Base-by-base conservation (phyloP, 2,329 filamentous ascomycete species). In the Penicillium palitans region DNA sequence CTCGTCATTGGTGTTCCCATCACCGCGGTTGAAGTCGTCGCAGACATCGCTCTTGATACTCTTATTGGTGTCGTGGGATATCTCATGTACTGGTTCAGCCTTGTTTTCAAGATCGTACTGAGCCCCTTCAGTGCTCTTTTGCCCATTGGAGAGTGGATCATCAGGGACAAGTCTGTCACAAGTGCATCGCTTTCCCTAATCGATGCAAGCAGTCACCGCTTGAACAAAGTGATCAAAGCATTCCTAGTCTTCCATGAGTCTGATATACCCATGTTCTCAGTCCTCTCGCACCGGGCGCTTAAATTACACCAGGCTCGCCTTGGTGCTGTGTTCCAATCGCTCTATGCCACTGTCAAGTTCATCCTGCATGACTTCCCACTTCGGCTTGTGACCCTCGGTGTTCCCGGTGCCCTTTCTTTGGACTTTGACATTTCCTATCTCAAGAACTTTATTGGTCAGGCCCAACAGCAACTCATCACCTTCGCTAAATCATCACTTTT, bases 1-100 rank as follows among this genome's bases (percentile, higher is more conserved):
- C 78, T 87, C 31, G 72, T 86, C 51, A 70, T 89, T 61, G 86
- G 85, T 72, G 83, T 91, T 15, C 87, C 93, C 4, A 78, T 96
- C 24, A 86, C 86, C 48, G 81, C 92, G 41, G 71, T 92, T 10
- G 90, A 93, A 44, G 84, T 86, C 55, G 73, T 87, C 41, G 89
- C 90, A n/a, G 92, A 92, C 68, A 81, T 96, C 45, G 74, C 92
- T 31, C 89, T 96, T 61, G 93, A 98, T 70, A 77, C 85, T 5
- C 82, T 83, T 3, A 81, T 95, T n/a, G 83, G 90, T 40, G 69
- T 85, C 33, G 78, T 86, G 21, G 90, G 88, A 2, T 78, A 79
- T 59, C 48, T 77, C 33, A 73, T 80, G 56, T 80, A 78, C 58
- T 72, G 67, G 64, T 60, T 70, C 35, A 78, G 68, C 53, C 63